Base-by-base conservation (phyloP, 2,329 filamentous ascomycete genomes). In the Septoria linicola region DNA sequence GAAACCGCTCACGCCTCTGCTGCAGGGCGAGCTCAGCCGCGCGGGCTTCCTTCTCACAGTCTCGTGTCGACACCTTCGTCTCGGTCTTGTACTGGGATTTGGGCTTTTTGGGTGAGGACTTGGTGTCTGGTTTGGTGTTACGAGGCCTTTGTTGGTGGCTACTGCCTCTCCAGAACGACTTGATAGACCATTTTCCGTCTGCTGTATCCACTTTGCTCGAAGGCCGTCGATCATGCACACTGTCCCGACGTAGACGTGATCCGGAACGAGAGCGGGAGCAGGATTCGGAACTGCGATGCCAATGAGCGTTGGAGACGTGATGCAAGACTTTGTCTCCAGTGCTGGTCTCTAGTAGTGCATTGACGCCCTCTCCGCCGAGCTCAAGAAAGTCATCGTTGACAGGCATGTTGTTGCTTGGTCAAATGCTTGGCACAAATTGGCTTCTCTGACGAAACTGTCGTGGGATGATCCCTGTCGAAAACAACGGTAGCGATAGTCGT, bases 1-100 rank as follows among this genome's bases (percentile, higher is more conserved):
- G 44, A 14, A 48, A 48, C 5, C 25, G 16, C 36, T 41, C 36
- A 21, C 44, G 44, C 39, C 36, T 35, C 23, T 48, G 11, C n/a
- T 41, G 34, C 19, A 25, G 43, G 14, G n/a, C 13, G 3, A 17
- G 23, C 32, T 37, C 14, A 10, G 17, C 36, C 11, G 27, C 8
- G 13, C 20, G 44, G 2, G 17, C 17, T 23, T 40, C 27, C 1
- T 25, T 32, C 2, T 6, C n/a, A 4, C 23, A 10, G 11, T 48
- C 27, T 19, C 11, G 13, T 1, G 8, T 3, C 3, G 35, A 4
- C 3, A 10, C 19, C 19, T 31, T 40, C 1, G 21, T 14, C 27
- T 41, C 20, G n/a, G 44, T 14, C 8, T n/a, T 31, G 16, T 25
- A 21, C 23, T 20, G n/a, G n/a, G n/a, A n/a, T n/a, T 27, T 27